Evolutionary conservation across 768 basidiomycete species (phyloP), one percentile per base, ranked within the genome.

Genomic region (Flagelloscypha sp.): DNA sequence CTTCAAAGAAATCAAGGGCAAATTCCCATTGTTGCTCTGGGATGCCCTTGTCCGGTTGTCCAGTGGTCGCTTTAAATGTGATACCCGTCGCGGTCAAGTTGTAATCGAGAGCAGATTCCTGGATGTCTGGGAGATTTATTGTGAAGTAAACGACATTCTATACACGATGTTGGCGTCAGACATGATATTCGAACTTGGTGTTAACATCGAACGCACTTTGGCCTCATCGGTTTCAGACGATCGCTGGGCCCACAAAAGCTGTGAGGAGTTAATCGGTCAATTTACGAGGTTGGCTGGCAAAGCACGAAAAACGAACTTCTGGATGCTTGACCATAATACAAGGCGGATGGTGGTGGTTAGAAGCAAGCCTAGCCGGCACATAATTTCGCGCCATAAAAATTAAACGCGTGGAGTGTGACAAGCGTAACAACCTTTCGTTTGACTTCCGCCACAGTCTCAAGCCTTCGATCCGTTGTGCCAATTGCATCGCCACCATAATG

Each of bases 161-260:
- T n/a, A 25, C 37, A 46, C 46, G 50, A 38, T 28, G 33, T 10
- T 24, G 36, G 22, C 44, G 47, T 50, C 28, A 48, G 32, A 4
- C n/a, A n/a, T n/a, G n/a, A n/a, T n/a, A n/a, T n/a, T n/a, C n/a
- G n/a, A n/a, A n/a, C n/a, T n/a, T n/a, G n/a, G n/a, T n/a, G 56
- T 43, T 35, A 39, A 45, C 32, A 36, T 34, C 38, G 20, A 27
- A 45, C 56, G 27, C 30, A 86, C 92, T 69, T 92, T 92, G 30
- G 67, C 69, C 21, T 75, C 66, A 10, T 65, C 72, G 8, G 65
- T 49, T 11, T 58, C 70, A 25, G 77, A 84, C 67, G 82, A 87
- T 48, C 94, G 78, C 62, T 98, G 93, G 30, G 94, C 93, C 90
- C 93, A 98, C 2, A 92, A 71, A 23, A n/a, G 94, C 68, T 62